These are phyloP conservation scores for Fusarium brevicatenulatum DNA, from an alignment of 2,329 filamentous ascomycete species.

Conservation along the genomic window DNA sequence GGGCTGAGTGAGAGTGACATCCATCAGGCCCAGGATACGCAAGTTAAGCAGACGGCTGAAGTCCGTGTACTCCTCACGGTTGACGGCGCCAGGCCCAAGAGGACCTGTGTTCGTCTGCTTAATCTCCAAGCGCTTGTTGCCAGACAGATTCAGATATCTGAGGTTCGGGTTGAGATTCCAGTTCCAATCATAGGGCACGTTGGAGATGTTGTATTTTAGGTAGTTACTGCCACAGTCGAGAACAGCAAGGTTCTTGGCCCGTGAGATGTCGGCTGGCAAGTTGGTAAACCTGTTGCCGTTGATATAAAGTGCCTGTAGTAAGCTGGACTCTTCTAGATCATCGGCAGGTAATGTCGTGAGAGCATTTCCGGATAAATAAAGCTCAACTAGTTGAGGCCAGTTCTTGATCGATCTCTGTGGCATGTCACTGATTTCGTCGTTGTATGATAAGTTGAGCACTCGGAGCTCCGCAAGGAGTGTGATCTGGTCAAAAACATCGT, in stretches of 20 bases:
- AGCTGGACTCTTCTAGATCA: constrained; percentile 89
- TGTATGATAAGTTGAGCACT: constrained; percentile 93
- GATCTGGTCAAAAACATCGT: constrained; percentile 94
- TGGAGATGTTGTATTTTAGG: constrained; percentile 98
- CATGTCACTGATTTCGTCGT: constrained; percentile 86
- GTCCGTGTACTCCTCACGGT: constrained; percentile 78
- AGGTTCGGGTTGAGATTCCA: constrained; percentile 99
- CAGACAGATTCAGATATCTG: constrained; percentile 94
- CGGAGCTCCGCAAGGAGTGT: constrained; percentile 84
- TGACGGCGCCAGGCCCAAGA: constrained; percentile 63
- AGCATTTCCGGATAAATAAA: constrained; percentile 96
- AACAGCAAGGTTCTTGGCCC: constrained; percentile 90
- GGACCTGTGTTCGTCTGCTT: constrained; percentile 65
- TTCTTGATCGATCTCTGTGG: constrained; percentile 87
- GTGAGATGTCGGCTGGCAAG: constrained; percentile 91
- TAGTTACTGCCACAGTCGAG: constrained; percentile 95
- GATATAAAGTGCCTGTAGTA: constrained; percentile 90
- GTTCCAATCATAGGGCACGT: constrained; percentile 99
- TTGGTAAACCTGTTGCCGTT: constrained; percentile 99
- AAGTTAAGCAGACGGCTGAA: constrained; percentile 88
- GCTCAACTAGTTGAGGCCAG: constrained; percentile 89
- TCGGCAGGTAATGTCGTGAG: constrained; percentile 91
- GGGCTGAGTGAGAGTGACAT: constrained; percentile 93
- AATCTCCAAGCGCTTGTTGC: constrained; percentile 96
- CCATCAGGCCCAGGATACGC: constrained; percentile 92